Base-by-base conservation (phyloP, 2,329 filamentous ascomycete genomes). In the Cytospora piceae region DNA sequence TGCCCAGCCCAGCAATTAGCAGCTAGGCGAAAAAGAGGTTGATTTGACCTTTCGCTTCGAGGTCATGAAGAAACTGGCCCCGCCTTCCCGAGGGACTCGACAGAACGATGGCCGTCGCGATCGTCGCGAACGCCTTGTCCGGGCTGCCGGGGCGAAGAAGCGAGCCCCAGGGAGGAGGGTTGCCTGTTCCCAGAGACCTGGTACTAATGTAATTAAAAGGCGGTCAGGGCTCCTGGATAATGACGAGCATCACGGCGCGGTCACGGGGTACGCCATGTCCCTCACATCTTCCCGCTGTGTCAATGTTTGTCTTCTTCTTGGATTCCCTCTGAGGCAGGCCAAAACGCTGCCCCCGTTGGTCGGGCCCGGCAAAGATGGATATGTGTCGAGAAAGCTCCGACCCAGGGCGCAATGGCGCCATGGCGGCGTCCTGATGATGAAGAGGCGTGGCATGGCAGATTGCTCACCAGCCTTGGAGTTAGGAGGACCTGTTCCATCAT, bases 161-260 rank as follows among this genome's bases (percentile, higher is more conserved):
- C 32, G 60, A 62, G 52, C 42, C 55, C 46, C 29, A 54, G 46
- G 46, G 29, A 22, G 37, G 14, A 39, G 15, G 15, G 15, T 49
- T 62, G 49, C 56, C 56, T 56, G 60, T 51, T 34, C 29, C 53
- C 60, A 31, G 52, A 49, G n/a, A 24, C 37, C 52, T 34, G 42
- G 42, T 46, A 46, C 42, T 46, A 12, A 46, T 7, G 8, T 37
- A 54, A 39, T 53, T 56, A 62, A 62, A 54, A 56, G 52, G 60
- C 52, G 60, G 60, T 62, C 60, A 62, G 60, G 54, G 60, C 60
- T 56, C 37, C 14, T 54, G 60, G 32, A 46, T 56, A 22, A 46
- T 46, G 60, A 62, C 60, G 39, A 62, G 60, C 60, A 62, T 62
- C 52, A 51, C 12, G 60, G 29, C n/a, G 53, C 42, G 60, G 60